Evolutionary conservation across 129 eudicot genomes (phyloP).

Genomic region (Centella asiatica): DNA sequence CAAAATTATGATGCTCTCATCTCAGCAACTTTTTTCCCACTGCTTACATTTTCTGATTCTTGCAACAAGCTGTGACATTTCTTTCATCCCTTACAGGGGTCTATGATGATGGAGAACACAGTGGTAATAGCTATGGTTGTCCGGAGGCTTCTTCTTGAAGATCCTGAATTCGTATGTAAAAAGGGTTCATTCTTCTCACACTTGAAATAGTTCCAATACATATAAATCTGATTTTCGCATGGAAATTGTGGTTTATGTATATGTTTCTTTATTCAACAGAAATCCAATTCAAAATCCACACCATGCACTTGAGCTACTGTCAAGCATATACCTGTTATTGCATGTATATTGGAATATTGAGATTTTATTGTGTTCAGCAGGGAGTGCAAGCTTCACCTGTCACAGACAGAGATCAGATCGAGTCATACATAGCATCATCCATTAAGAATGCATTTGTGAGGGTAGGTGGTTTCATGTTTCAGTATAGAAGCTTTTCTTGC

Average conservation of each 20-base stretch:
- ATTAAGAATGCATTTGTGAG: slow-evolving; percentile 72
- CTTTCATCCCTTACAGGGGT: slow-evolving; percentile 37
- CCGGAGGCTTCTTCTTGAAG: slow-evolving; percentile 87
- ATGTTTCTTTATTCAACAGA: neutral
- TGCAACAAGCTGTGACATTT: slow-evolving; percentile 9
- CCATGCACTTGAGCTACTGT: neutral
- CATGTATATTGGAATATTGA: neutral
- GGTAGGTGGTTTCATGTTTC: slow-evolving; percentile 33
- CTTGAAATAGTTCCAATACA: neutral
- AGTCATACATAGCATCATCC: slow-evolving; percentile 67
- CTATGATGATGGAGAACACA: slow-evolving; percentile 65
- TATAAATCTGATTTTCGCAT: neutral
- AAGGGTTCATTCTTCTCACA: slow-evolving; percentile 2
- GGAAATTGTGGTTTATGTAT: neutral
- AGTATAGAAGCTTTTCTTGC: slow-evolving; percentile 1
- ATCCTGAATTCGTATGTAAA: slow-evolving; percentile 65
- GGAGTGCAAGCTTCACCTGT: slow-evolving; percentile 47
- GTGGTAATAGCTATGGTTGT: slow-evolving; percentile 74
- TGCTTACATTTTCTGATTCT: neutral
- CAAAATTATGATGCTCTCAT: too few species aligned
- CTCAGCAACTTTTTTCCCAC: slow-evolving; percentile 14
- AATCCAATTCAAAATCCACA: neutral
- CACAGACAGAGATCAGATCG: slow-evolving; percentile 81
- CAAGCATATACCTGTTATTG: neutral
- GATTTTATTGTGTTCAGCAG: slow-evolving; percentile 23